These are phyloP conservation scores for Colletotrichum phormii DNA, from an alignment of 2,329 filamentous ascomycete species.

Conservation along the genomic window DNA sequence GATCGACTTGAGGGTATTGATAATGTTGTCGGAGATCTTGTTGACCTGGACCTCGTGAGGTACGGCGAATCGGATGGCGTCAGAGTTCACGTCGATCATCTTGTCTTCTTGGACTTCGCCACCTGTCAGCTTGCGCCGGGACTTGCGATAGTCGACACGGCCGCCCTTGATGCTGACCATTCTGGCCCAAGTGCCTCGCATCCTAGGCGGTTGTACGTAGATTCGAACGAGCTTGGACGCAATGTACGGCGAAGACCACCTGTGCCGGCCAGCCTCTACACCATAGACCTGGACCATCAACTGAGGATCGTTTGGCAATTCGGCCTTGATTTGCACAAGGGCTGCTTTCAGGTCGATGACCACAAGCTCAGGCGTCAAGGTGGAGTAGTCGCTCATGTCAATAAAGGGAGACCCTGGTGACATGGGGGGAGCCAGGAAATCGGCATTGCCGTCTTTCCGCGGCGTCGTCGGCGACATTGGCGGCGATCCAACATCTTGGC, in stretches of 20 bases:
- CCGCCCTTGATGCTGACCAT: conserved; percentile 85
- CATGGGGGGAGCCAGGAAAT: conserved; percentile 53
- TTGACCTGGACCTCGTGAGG: conserved; percentile 93
- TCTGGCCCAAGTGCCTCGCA: conserved; percentile 86
- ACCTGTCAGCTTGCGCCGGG: conserved; percentile 72
- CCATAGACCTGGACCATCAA: conserved; percentile 91
- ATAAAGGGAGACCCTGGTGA: conserved; percentile 46
- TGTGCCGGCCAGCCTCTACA: conserved; percentile 84
- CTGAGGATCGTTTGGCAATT: conserved; percentile 88
- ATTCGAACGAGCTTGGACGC: conserved; percentile 83
- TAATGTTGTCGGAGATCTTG: conserved; percentile 91
- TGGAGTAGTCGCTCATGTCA: conserved; percentile 48
- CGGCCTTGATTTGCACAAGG: conserved; percentile 88
- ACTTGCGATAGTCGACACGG: conserved; percentile 83
- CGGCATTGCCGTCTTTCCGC: conserved; percentile 41
- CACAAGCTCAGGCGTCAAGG: conserved; percentile 71
- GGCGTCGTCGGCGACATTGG: conserved; percentile 41
- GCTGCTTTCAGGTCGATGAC: conserved; percentile 85
- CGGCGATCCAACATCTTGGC: conserved; percentile 49
- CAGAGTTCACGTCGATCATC: conserved; percentile 84
- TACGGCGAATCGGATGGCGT: conserved; percentile 88
- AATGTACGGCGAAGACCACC: conserved; percentile 88
- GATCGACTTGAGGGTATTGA: conserved; percentile 87
- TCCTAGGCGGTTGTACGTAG: conserved; percentile 87
- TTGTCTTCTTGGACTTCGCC: conserved; percentile 76